A percentile compares a stretch with the other conserved stretches of the same genome.
These are phyloP conservation scores for Oropetium thomaeum DNA, from an alignment of 176 grass and related monocot species.

Conservation along the genomic window DNA sequence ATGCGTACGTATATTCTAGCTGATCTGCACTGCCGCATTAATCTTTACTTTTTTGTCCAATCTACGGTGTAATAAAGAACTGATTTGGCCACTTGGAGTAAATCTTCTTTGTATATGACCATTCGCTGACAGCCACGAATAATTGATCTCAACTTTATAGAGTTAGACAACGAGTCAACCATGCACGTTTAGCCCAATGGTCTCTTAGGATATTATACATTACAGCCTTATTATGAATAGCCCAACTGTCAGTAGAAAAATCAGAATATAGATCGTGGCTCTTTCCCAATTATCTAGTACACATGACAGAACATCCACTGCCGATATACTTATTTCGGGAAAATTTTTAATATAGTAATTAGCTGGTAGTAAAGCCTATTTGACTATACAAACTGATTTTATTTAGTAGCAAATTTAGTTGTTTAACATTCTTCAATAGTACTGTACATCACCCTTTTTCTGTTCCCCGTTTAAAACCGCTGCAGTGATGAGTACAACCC, in stretches of 20 bases:
- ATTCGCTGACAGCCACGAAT: background rate
- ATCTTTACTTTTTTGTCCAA: background rate
- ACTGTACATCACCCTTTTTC: background rate
- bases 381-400: background rate
- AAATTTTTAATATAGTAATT: background rate
- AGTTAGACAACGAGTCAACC: background rate
- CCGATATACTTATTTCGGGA: background rate
- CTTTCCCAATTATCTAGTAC: too few species aligned
- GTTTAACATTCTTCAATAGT: background rate
- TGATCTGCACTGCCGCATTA: background rate
- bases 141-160: background rate
- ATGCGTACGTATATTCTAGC: background rate
- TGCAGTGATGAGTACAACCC: constrained; percentile 12
- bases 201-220: background rate
- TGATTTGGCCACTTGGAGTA: constrained; percentile 19
- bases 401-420: background rate
- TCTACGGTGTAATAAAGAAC: background rate
- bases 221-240: background rate
- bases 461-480: background rate
- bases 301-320: background rate
- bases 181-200: background rate
- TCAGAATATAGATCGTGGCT: too few species aligned
- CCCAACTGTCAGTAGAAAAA: constrained; percentile 20
- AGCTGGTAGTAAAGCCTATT: background rate
- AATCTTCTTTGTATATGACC: background rate